Conservation (phyloP, 257 asterid species). For the Capsicum pubescens region DNA sequence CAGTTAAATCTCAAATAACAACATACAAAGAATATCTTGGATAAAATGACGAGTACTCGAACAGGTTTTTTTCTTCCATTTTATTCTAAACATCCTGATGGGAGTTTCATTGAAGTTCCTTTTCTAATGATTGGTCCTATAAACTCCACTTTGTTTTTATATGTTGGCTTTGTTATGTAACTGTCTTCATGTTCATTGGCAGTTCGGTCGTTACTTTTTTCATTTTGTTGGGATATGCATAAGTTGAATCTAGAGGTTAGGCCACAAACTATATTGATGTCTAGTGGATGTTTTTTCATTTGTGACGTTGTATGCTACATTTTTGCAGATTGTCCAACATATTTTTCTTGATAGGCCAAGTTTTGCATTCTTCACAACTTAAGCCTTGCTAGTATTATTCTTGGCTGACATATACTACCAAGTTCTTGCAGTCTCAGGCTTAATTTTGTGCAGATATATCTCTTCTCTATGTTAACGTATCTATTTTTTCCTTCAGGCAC, state of each 20-base stretch:
- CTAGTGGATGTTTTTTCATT: not conserved
- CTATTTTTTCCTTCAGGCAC: constrained; percentile 60
- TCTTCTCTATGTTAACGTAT: not conserved
- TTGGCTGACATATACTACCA: constrained; percentile 98
- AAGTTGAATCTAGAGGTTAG: constrained; percentile 81
- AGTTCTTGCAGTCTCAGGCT: constrained; percentile 48
- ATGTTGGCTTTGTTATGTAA: not conserved
- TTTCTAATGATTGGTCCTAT: not conserved
- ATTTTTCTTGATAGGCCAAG: constrained; percentile 93
- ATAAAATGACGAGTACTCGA: too few relatives aligned
- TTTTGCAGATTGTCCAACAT: constrained; percentile 82
- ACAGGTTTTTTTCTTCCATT: too few relatives aligned
- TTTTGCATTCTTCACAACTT: constrained; percentile 94
- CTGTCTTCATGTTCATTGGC: constrained; percentile 30
- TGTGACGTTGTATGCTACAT: not conserved
- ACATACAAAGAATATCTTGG: too few relatives aligned
- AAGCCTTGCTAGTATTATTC: constrained; percentile 87
- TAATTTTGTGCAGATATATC: constrained; percentile 12
- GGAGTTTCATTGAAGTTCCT: not conserved
- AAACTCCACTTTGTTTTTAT: not conserved
- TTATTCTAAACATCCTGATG: not conserved
- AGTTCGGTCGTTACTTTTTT: constrained; percentile 83
- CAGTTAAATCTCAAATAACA: constrained; percentile 23
- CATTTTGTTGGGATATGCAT: constrained; percentile 75
- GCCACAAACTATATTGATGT: not conserved